phyloP scores from a whole-genome alignment of 345 rosid genomes.

The Boechera stricta region DNA sequence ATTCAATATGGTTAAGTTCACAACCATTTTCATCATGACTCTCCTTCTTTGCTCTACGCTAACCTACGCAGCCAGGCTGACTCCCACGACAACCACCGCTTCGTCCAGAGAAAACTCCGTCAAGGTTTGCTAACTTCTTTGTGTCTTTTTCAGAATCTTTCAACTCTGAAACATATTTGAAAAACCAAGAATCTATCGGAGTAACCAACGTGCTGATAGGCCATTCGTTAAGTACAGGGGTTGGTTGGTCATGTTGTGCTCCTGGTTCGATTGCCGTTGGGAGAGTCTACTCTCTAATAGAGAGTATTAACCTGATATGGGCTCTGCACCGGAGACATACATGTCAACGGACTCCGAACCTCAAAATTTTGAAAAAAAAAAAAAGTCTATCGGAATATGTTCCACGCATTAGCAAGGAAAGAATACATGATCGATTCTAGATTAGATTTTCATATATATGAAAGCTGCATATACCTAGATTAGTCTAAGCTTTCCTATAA shows the following conservation, averaged over 20 bases:
- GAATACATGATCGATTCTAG: background rate
- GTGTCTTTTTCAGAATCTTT: background rate
- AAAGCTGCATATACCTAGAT: background rate
- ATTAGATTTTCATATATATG: conserved; percentile 12
- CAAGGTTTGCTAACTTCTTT: conserved; percentile 44
- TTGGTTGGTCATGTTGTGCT: no score
- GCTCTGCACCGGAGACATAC: no score
- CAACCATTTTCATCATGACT: conserved; percentile 48
- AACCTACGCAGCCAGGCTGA: conserved; percentile 53
- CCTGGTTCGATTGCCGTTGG: no score
- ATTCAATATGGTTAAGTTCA: conserved; percentile 49
- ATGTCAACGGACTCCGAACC: no score
- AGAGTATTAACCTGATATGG: no score
- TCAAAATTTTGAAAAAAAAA: no score
- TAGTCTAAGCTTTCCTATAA: conserved; percentile 11
- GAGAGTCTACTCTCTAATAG: no score
- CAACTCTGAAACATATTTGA: background rate
- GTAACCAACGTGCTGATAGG: background rate
- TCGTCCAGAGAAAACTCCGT: conserved; percentile 40
- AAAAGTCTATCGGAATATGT: conserved; percentile 3
- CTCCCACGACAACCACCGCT: conserved; percentile 45
- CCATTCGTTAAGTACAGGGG: no score
- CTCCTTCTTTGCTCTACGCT: conserved; percentile 57
- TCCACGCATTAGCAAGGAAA: background rate
- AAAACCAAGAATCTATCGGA: background rate